Evolutionary conservation across 768 basidiomycete genomes (phyloP).

Genomic region (Mycena alexandri): DNA sequence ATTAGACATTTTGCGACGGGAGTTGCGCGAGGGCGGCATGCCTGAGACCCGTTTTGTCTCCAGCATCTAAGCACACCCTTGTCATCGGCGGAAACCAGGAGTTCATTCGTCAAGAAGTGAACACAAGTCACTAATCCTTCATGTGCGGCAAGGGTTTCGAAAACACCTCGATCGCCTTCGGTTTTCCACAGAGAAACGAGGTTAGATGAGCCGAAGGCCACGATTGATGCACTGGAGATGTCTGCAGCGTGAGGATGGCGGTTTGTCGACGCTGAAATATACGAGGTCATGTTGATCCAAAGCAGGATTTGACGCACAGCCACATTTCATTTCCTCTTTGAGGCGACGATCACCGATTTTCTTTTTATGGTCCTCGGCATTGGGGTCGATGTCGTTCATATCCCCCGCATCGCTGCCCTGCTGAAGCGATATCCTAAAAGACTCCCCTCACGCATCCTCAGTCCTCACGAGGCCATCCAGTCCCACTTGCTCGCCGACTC

Average conservation of each 20-base stretch:
- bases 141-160: conserved; percentile 82
- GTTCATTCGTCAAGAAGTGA: conserved; percentile 67
- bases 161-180: conserved; percentile 65
- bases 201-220: conserved; percentile 63
- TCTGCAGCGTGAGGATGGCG: conserved; percentile 64
- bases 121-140: conserved; percentile 81
- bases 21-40: conserved; percentile 46
- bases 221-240: conserved; percentile 55
- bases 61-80: conserved; percentile 77
- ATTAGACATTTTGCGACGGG: conserved; percentile 36
- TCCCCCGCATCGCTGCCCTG: conserved; percentile 73
- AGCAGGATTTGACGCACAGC: conserved; percentile 4
- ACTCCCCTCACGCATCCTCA: conserved; percentile 76
- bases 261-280: conserved; percentile 63
- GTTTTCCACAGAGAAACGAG: conserved; percentile 62
- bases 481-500: conserved; percentile 51
- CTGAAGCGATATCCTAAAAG: conserved; percentile 59
- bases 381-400: conserved; percentile 80
- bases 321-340: conserved; percentile 17
- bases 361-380: conserved; percentile 77
- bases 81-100: conserved; percentile 82
- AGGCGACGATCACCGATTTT: too few relatives aligned
- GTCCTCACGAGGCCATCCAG: conserved; percentile 59
- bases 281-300: conserved; percentile 39
- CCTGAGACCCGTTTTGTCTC: conserved; percentile 59